Evolutionary conservation across 805 yeast species (phyloP), one percentile per base, ranked within the genome.

Genomic region (Yarrowia divulgata): DNA sequence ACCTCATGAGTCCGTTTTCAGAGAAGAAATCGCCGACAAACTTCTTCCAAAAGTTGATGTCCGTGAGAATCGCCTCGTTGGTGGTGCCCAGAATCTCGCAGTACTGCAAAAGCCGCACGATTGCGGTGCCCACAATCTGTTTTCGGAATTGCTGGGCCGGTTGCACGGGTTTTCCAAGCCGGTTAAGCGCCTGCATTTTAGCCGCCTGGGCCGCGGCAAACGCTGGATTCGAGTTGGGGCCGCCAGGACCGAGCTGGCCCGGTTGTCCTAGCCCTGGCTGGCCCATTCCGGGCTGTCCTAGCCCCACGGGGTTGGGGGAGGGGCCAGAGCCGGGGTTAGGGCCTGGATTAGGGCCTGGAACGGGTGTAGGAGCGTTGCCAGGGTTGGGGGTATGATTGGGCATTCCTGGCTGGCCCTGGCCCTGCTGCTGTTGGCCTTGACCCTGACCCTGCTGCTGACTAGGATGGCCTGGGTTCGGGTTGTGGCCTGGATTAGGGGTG

Each of bases 11-110:
- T 0, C 88, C 88, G 57, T 77, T 76, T 10, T 85, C 88, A 49
- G 85, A 79, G 74, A 87, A 88, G 71, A 81, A 83, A 50, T 86
- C 88, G 5, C 77, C 77, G 12, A 84, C 79, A 18, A 85, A 77
- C 69, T 78, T 79, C 70, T 81, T 79, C 88, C 90, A 85, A 74
- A 83, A 85, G 4, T 79, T 78, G 42, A 85, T 74, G 69, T 81
- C 82, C 18, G 57, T 60, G 80, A 81, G 0, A 79, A 79, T 58
- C 35, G 81, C 82, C 12, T 82, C 85, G 8, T 82, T 78, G 3
- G 82, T 77, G 12, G 78, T 78, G 67, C 85, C 79, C 19, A 85
- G 73, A 49, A 79, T 73, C 70, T 85, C 88, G 50, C 85, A 80
- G 40, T 85, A 79, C 55, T 84, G 87, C 71, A 85, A 76, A 13